Evolutionary conservation across 768 basidiomycete species (phyloP).

Genomic region (Pleurotus sapidus): DNA sequence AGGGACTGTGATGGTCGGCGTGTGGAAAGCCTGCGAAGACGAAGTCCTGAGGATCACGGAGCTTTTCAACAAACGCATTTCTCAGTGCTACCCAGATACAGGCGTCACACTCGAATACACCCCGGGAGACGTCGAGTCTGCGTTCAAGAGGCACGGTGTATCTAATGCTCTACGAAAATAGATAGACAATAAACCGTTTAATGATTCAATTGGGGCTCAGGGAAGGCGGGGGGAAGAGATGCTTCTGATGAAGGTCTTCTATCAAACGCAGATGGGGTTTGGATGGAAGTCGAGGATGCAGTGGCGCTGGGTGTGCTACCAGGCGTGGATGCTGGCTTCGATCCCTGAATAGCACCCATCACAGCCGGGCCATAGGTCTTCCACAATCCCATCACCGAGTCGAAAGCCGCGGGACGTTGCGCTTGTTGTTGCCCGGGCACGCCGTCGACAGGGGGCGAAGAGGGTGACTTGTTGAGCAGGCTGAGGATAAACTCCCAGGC

Average conservation of each 20-base stretch:
- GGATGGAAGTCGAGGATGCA: conserved; percentile 17
- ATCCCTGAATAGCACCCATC: conserved; percentile 26
- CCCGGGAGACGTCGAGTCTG: conserved; percentile 67
- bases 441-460: conserved; percentile 14
- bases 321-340: conserved; percentile 7
- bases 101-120: conserved; percentile 76
- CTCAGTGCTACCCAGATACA: conserved; percentile 75
- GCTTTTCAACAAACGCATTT: conserved; percentile 63
- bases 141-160: conserved; percentile 58
- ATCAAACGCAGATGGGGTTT: conserved; percentile 1
- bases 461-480: conserved; percentile 37
- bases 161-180: not conserved
- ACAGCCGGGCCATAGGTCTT: conserved; percentile 37
- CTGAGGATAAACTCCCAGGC: conserved; percentile 47
- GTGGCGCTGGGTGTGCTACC: conserved; percentile 11
- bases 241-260: conserved; percentile 6
- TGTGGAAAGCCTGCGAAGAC: conserved; percentile 91
- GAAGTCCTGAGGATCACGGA: conserved; percentile 75
- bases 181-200: conserved; percentile 1
- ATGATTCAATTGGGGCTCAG: conserved; percentile 31
- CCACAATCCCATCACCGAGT: conserved; percentile 36
- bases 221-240: conserved; percentile 32
- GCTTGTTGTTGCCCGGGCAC: conserved; percentile 20
- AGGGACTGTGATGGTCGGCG: conserved; percentile 71
- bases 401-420: conserved; percentile 14